These are phyloP conservation scores for Cryomyces minteri DNA, from an alignment of 495 filamentous ascomycete genomes.

Conservation along the genomic window DNA sequence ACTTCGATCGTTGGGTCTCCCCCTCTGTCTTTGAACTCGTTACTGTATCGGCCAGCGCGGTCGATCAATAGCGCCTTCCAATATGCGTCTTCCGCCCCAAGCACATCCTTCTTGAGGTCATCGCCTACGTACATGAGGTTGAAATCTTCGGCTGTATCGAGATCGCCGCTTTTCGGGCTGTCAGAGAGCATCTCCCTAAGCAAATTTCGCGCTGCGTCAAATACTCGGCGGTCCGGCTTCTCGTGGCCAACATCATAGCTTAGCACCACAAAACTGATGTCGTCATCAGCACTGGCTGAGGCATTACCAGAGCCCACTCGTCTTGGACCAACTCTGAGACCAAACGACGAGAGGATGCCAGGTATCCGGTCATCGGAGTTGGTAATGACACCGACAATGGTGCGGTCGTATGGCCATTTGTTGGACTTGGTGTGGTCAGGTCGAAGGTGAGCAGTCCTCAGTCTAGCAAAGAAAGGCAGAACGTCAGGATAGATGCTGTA, in stretches of 20 bases:
- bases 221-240: slow-evolving; percentile 49
- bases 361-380: slow-evolving; percentile 64
- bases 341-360: slow-evolving; percentile 39
- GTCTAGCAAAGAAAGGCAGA: slow-evolving; percentile 27
- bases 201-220: slow-evolving; percentile 34
- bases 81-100: slow-evolving; percentile 38
- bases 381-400: slow-evolving; percentile 48
- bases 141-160: slow-evolving; percentile 16
- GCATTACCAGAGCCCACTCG: not conserved
- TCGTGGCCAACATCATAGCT: slow-evolving; percentile 56
- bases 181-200: slow-evolving; percentile 3
- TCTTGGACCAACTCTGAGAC: slow-evolving; percentile 31
- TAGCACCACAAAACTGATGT: slow-evolving; percentile 48
- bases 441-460: slow-evolving; percentile 16
- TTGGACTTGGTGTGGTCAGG: not conserved
- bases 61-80: slow-evolving; percentile 41
- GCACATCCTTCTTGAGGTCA: slow-evolving; percentile 41
- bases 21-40: too few relatives aligned
- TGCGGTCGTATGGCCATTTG: slow-evolving; percentile 17
- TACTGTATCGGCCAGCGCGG: slow-evolving; percentile 4
- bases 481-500: slow-evolving; percentile 42
- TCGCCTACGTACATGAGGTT: slow-evolving; percentile 49
- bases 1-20: too few relatives aligned
- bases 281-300: slow-evolving; percentile 12
- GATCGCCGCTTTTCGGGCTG: not conserved